Conservation (phyloP, 768 basidiomycete genomes). For the Panellus pusillus region DNA sequence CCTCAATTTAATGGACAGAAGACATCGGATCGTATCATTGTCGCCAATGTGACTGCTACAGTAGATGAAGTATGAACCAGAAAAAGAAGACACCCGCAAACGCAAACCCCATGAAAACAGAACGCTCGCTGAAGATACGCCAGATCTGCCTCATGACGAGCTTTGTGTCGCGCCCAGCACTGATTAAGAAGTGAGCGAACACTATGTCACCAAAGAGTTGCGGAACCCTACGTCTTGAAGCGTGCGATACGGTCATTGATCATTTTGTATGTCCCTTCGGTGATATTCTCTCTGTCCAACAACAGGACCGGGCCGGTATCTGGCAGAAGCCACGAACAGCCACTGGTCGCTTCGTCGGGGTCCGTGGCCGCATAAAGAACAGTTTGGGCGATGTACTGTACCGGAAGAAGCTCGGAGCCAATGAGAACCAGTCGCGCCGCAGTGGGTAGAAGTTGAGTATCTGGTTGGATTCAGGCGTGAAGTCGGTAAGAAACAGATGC, state of each 20-base stretch:
- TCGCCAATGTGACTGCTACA: too few species aligned
- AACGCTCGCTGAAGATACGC: too few species aligned
- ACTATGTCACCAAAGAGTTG: too few species aligned
- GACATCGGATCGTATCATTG: too few species aligned
- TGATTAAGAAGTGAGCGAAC: too few species aligned
- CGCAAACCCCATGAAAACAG: too few species aligned
- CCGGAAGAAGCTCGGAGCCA: constrained; percentile 49
- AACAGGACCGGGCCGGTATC: constrained; percentile 53
- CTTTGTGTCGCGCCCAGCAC: too few species aligned
- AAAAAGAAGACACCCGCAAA: too few species aligned
- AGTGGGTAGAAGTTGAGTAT: constrained; percentile 46
- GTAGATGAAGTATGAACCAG: too few species aligned
- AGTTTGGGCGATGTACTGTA: constrained; percentile 49
- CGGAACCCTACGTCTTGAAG: neutral
- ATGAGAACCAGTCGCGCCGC: constrained; percentile 42
- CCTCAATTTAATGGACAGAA: too few species aligned
- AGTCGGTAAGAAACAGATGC: neutral
- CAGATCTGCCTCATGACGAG: too few species aligned
- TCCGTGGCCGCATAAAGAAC: constrained; percentile 54
- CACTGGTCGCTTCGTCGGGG: constrained; percentile 43
- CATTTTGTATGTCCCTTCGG: constrained; percentile 52
- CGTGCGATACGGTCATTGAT: constrained; percentile 37
- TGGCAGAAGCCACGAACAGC: constrained; percentile 45
- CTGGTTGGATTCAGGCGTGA: constrained; percentile 25
- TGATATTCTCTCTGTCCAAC: constrained; percentile 47